These are phyloP conservation scores for Hypoxylon crocopeplum DNA, from an alignment of 495 filamentous ascomycete genomes.

Conservation along the genomic window DNA sequence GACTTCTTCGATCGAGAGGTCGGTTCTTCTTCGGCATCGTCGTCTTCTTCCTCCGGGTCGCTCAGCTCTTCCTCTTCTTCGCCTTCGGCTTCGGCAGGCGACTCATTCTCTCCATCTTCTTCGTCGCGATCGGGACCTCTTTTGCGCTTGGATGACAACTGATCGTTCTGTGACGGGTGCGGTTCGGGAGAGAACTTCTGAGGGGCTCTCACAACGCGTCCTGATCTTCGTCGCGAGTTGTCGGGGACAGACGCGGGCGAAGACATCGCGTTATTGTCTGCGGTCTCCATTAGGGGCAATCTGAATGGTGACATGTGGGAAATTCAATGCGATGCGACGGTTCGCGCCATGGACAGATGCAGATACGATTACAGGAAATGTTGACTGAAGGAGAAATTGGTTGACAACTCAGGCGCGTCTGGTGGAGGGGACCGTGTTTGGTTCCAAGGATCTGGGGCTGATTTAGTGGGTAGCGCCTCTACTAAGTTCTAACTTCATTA, in stretches of 20 bases:
- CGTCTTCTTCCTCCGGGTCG: conserved; percentile 52
- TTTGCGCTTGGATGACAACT: conserved; percentile 58
- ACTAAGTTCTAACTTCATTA: neutral
- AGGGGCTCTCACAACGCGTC: conserved; percentile 78
- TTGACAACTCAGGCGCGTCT: conserved; percentile 35
- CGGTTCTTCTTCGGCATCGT: conserved; percentile 48
- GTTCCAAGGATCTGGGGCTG: conserved; percentile 9
- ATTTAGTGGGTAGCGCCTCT: neutral
- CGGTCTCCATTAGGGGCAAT: conserved; percentile 64
- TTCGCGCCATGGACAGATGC: conserved; percentile 13
- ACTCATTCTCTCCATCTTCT: conserved; percentile 61
- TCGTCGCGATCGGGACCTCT: conserved; percentile 57
- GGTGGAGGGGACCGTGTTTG: conserved; percentile 37
- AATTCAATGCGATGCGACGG: conserved; percentile 35
- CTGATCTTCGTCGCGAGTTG: conserved; percentile 73
- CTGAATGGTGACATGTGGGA: conserved; percentile 38
- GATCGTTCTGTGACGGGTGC: conserved; percentile 39
- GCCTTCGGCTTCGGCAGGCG: conserved; percentile 59
- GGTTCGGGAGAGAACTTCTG: conserved; percentile 65
- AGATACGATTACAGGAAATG: conserved; percentile 12
- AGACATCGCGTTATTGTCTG: conserved; percentile 63
- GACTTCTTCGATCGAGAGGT: conserved; percentile 40
- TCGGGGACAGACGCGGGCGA: conserved; percentile 53
- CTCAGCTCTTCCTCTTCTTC: conserved; percentile 57
- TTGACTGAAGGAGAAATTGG: conserved; percentile 25